Evolutionary conservation across 331 rosid genomes (phyloP), one percentile per base, ranked within the genome.

Genomic region (Spiraea crenata): DNA sequence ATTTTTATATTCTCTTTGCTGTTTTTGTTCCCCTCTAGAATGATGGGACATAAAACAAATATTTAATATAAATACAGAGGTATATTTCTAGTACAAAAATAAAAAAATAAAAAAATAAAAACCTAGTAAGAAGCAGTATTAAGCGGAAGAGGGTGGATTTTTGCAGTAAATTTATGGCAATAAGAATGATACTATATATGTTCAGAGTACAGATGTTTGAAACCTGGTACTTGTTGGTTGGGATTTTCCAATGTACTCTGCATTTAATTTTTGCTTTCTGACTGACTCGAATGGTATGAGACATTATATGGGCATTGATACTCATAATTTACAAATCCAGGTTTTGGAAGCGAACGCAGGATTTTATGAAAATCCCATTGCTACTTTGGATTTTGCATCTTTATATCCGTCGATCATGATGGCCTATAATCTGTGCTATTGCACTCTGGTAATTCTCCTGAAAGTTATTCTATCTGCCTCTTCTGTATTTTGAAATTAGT

Each of bases 401-500:
- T 76, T 93, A 81, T 93, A 93, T 85, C 99, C 99, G 19, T 93
- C 99, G 42, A 93, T 93, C 67, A 93, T 93, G 99, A 93, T 93
- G 99, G 99, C 99, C 65, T 93, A 93, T 87, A 93, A 93, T 82
- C 78, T 93, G 80, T 93, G 99, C 76, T 93, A 93, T 83, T 93
- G 99, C 82, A 89, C 99, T 75, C 86, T 93, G 97, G 99, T 93
- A 85, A 81, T 54, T 74, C 70, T 82, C 67, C 79, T 54, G 14
- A 49, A 40, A 41, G n/a, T 17, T 72, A 65, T 74, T 38, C 74
- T 56, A 5, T 63, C 66, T 44, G 19, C 47, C 63, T 56, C 37
- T 64, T 25, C 46, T 42, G 42, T 71, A 49, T 60, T 49, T 57
- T 59, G 44, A 49, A 9, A 56, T 66, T 38, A 49, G 73, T 57